Base-by-base conservation (phyloP, 2,329 filamentous ascomycete genomes). In the Fusarium cyanostomum region DNA sequence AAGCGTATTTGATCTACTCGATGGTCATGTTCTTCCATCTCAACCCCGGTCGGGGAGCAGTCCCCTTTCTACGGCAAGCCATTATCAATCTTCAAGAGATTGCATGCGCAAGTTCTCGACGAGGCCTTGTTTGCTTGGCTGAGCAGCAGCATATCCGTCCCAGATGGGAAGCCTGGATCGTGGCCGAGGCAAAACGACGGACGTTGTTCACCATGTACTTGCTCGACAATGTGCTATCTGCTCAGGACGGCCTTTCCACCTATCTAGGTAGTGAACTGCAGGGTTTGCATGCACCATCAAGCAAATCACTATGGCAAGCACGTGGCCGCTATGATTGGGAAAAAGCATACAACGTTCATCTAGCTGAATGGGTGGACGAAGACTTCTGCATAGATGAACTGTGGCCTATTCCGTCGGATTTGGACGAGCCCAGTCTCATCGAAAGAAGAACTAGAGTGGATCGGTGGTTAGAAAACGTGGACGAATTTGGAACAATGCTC, bases 401-500 rank as follows among this genome's bases (percentile, higher is more conserved):
- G 1, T 86, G 84, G 83, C 75, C 78, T 1, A 70, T 75, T 3
- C 73, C 75, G 3, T 27, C 52, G 1, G 72, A 73, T 1, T 51
- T 78, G 9, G 68, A 73, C 15, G 74, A 77, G 7, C 53, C 63
- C 1, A 71, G 68, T 0, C 51, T 78, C n/a, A 42, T 59, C 0
- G 59, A 71, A 16, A 75, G 76, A 44, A 74, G 73, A 1, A 55
- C 64, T 10, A 75, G 81, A 41, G 76, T 84, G 1, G 81, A 83
- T 26, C 70, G 66, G 15, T 86, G 84, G 84, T 52, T 86, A 7
- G 78, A 82, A 48, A 68, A 71, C 13, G 70, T 83, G 1, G 84
- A 86, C 64, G 83, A 84, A 44, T 86, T 80, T 68, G 83, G 84
- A 1, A 83, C 77, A 16, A 82, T 84, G 80, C 45, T 86, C 1